These are phyloP conservation scores for Lachancea dasiensis DNA, from an alignment of 805 yeast species.

Conservation along the genomic window DNA sequence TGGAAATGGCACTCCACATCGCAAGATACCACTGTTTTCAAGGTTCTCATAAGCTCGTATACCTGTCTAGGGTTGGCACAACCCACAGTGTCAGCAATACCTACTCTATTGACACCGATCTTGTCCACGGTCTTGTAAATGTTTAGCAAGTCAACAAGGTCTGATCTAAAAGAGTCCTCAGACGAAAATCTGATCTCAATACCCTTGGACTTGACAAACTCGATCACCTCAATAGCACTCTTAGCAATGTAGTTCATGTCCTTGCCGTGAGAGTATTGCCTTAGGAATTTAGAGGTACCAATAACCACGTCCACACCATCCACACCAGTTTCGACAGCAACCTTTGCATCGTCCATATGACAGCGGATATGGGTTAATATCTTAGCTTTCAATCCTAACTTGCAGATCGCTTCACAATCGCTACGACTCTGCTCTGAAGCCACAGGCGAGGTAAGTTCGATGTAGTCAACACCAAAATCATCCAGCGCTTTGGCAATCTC, in stretches of 20 bases:
- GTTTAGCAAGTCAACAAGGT: slow-evolving; percentile 88
- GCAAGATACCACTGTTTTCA: slow-evolving; percentile 88
- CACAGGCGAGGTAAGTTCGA: slow-evolving; percentile 95
- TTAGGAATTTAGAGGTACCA: slow-evolving; percentile 92
- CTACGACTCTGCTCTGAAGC: slow-evolving; percentile 89
- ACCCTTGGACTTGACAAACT: slow-evolving; percentile 93
- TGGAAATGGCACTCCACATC: slow-evolving; percentile 99
- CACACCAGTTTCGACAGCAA: slow-evolving; percentile 97
- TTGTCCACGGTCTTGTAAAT: slow-evolving; percentile 95
- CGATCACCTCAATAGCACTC: slow-evolving; percentile 93
- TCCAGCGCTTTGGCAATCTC: slow-evolving; percentile 96
- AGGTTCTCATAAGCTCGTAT: slow-evolving; percentile 89
- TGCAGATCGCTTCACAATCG: slow-evolving; percentile 98
- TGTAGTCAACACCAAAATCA: slow-evolving; percentile 97
- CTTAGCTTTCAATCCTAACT: slow-evolving; percentile 92
- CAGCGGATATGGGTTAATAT: slow-evolving; percentile 95
- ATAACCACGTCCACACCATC: slow-evolving; percentile 98
- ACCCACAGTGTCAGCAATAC: slow-evolving; percentile 99
- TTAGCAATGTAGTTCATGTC: slow-evolving; percentile 97
- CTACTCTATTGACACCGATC: slow-evolving; percentile 97
- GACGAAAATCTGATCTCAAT: slow-evolving; percentile 95
- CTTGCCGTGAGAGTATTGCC: slow-evolving; percentile 95
- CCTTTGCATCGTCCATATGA: slow-evolving; percentile 97
- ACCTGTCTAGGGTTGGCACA: slow-evolving; percentile 99
- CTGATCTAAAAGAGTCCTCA: slow-evolving; percentile 96